phyloP scores from a whole-genome alignment of 139 green algal species.

The Trebouxia sp. region DNA sequence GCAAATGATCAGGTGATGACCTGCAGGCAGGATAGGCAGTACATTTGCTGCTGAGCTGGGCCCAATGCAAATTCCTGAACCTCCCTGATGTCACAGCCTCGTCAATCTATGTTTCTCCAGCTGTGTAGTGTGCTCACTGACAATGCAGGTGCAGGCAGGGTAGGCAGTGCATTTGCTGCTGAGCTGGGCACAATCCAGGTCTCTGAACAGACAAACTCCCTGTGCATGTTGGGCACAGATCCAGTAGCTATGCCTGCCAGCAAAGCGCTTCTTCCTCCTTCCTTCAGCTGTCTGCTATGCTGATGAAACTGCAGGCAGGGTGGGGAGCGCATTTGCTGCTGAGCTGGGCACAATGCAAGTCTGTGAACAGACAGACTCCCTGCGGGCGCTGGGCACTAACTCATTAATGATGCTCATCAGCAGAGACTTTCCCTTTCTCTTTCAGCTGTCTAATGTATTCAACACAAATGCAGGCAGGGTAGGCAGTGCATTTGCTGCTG shows the following conservation, averaged over 20 bases:
- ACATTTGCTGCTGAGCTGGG: constrained; percentile 98
- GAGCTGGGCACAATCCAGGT: constrained; percentile 99
- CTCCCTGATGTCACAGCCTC: no score
- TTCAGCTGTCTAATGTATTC: background rate
- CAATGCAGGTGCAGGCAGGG: constrained; percentile 64
- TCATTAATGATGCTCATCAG: no score
- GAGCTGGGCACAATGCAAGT: constrained; percentile 99
- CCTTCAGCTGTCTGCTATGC: no score
- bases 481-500: constrained; percentile 94
- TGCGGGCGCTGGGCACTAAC: no score
- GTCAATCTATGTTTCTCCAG: no score
- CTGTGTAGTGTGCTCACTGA: background rate
- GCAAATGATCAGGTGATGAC: no score
- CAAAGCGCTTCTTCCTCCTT: no score
- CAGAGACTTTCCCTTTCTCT: no score
- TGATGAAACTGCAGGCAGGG: constrained; percentile 81
- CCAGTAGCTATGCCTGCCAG: constrained; percentile 75
- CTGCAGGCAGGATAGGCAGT: constrained; percentile 86
- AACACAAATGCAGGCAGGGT: constrained; percentile 71
- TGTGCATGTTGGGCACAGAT: constrained; percentile 93
- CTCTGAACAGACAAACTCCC: constrained; percentile 97
- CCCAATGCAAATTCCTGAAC: constrained; percentile 98
- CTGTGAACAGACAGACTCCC: constrained; percentile 98
- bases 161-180: constrained; percentile 95
- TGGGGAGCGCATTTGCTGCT: constrained; percentile 94